Evolutionary conservation across 768 basidiomycete genomes (phyloP).

Genomic region (Amyloporia xantha): DNA sequence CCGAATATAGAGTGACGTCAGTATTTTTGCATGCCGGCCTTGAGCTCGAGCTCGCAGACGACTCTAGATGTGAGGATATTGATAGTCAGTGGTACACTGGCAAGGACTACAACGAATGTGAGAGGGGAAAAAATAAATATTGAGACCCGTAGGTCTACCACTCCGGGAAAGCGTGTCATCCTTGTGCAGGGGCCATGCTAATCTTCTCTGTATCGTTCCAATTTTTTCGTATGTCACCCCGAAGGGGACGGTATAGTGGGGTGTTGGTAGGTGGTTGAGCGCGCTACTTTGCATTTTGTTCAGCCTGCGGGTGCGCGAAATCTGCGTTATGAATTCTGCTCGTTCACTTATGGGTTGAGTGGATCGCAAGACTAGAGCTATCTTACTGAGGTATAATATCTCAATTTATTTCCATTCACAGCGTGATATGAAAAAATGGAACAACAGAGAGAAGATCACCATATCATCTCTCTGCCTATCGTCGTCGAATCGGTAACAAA

Average conservation of each 20-base stretch:
- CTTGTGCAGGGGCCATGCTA: constrained; percentile 99
- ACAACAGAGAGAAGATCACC: too few relatives aligned
- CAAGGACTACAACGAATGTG: neutral
- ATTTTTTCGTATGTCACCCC: constrained; percentile 97
- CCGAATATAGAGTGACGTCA: neutral
- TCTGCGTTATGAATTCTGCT: neutral
- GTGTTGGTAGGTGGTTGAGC: neutral
- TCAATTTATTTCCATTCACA: too few relatives aligned
- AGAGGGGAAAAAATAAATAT: constrained; percentile 25
- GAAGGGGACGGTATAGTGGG: constrained; percentile 55
- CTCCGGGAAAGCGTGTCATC: constrained; percentile 99
- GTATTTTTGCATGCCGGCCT: too few relatives aligned
- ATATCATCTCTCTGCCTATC: too few relatives aligned
- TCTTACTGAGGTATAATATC: too few relatives aligned
- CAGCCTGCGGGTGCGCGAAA: neutral
- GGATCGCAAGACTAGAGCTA: too few relatives aligned
- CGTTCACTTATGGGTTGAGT: too few relatives aligned
- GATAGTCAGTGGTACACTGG: neutral
- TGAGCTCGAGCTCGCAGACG: too few relatives aligned
- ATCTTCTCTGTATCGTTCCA: constrained; percentile 99
- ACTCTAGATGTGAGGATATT: too few relatives aligned
- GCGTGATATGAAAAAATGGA: too few relatives aligned
- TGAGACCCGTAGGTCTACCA: constrained; percentile 53
- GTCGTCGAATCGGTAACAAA: too few relatives aligned
- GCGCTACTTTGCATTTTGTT: neutral